Evolutionary conservation across 352 stramenopile species (phyloP).

Genomic region (Phytophthora sp.): DNA sequence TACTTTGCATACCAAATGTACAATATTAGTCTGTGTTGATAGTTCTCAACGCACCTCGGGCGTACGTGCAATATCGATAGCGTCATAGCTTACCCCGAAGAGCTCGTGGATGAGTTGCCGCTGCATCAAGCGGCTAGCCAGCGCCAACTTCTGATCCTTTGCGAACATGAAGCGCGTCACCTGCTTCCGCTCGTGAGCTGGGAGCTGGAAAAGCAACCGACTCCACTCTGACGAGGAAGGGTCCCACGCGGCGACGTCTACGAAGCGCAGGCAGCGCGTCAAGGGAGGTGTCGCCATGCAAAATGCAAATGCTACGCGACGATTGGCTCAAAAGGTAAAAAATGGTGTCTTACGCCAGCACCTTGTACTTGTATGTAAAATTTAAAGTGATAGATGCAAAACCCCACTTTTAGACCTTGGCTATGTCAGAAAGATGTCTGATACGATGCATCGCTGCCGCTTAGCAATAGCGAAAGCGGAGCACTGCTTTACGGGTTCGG

Average conservation of each 20-base stretch:
- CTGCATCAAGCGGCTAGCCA: constrained; percentile 72
- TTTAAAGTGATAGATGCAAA: constrained; percentile 25
- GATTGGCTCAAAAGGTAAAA: constrained; percentile 6
- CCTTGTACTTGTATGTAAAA: constrained; percentile 27
- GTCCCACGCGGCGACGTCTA: constrained; percentile 55
- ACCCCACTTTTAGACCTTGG: constrained; percentile 23
- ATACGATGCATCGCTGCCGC: neutral
- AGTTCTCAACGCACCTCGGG: constrained; percentile 47
- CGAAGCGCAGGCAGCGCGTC: constrained; percentile 33
- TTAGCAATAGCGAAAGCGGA: neutral
- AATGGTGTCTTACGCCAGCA: too few relatives aligned
- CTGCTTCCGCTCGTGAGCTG: constrained; percentile 49
- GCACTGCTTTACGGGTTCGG: constrained; percentile 47
- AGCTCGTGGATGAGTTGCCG: constrained; percentile 49
- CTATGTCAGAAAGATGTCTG: neutral
- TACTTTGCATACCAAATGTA: too few relatives aligned
- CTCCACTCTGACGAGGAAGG: constrained; percentile 42
- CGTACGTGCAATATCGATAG: constrained; percentile 62
- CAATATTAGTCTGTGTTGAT: neutral
- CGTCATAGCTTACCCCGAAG: constrained; percentile 37
- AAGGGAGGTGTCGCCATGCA: neutral
- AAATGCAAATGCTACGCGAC: neutral
- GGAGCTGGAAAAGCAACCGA: constrained; percentile 41
- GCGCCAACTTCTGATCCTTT: constrained; percentile 71
- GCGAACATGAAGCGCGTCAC: constrained; percentile 66